Evolutionary conservation across 352 stramenopile species (phyloP), one percentile per base, ranked within the genome.

Genomic region (Globisporangium nagaii): DNA sequence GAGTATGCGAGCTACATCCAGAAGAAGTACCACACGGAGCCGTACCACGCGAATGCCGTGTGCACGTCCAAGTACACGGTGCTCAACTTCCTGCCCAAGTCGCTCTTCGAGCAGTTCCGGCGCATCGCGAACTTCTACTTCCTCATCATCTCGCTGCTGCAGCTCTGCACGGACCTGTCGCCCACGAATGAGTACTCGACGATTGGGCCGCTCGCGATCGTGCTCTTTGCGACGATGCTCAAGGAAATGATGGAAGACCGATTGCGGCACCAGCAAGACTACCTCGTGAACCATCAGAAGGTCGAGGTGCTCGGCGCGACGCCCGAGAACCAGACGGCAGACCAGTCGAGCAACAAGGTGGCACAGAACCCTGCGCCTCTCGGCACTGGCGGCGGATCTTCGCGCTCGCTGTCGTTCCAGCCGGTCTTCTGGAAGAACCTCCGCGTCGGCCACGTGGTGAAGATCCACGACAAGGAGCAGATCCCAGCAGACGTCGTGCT

Each of bases 51-150:
- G 7, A 92, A 92, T 51, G 56, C 56, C 5, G 83, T 97, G 27
- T 62, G 73, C 22, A 97, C 92, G 27, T 93, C 84, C 72, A 98
- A 97, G 73, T 99, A 98, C 71, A 97, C 93, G 12, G 11, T 95
- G 3, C 49, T 97, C 27, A 98, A 88, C 32, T 99, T 99, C 61
- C 58, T 99, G 30, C 95, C 96, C 40, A 88, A 98, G 79, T 95
- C 92, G 40, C 84, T 98, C 44, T 87, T 95, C 31, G 91, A 98
- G 61, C 96, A 98, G 73, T 98, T 98, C 71, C 86, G 94, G 30
- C 82, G 92, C 32, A 86, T 98, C 58, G 95, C 91, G 8, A 99
- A 99, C 60, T 88, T 98, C 55, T 98, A 98, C 72, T 99, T 99
- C 56, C 71, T 98, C 22, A 75, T 97, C 62, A 96, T 99, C 42